A percentile compares a stretch with the other conserved stretches of the same genome.
Evolutionary conservation across 139 green algal genomes (phyloP).

Genomic region (Dunaliella sp.): DNA sequence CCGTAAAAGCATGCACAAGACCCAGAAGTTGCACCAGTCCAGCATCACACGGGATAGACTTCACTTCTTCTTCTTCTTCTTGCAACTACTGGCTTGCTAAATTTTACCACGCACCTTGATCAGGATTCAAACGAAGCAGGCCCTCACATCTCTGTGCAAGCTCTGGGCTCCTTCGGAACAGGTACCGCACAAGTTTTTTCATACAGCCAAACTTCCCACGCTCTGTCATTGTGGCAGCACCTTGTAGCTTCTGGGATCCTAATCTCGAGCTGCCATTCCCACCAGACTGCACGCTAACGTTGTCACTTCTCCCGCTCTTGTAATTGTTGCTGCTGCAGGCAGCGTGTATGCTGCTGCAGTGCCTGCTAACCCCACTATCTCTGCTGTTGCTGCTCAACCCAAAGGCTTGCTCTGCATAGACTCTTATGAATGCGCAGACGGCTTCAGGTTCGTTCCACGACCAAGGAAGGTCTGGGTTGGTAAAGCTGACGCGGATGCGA

Average conservation of each 20-base stretch:
- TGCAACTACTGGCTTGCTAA: too few relatives aligned
- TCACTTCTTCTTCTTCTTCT: too few relatives aligned
- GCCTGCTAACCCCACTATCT: too few relatives aligned
- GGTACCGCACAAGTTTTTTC: neutral
- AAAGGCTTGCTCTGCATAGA: neutral
- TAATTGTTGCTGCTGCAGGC: neutral
- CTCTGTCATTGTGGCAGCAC: neutral
- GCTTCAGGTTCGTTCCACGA: constrained; percentile 20
- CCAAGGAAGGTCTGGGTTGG: constrained; percentile 12
- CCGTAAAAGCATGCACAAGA: too few relatives aligned
- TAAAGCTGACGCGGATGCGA: constrained; percentile 12
- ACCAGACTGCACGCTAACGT: too few relatives aligned
- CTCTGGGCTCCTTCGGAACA: neutral
- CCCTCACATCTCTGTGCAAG: neutral
- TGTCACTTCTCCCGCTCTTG: neutral
- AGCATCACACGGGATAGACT: too few relatives aligned
- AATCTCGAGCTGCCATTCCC: too few relatives aligned
- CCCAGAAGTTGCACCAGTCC: too few relatives aligned
- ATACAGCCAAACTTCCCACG: neutral
- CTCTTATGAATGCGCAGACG: neutral
- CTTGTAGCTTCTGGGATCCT: neutral
- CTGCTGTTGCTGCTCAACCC: neutral
- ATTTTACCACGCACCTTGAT: too few relatives aligned
- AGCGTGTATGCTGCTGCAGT: too few relatives aligned
- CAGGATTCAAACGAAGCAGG: neutral